Percentiles rank a stretch among this genome's conserved stretches.
Evolutionary conservation across 2,329 filamentous ascomycete genomes (phyloP).

Genomic region (Colletotrichum agaves): DNA sequence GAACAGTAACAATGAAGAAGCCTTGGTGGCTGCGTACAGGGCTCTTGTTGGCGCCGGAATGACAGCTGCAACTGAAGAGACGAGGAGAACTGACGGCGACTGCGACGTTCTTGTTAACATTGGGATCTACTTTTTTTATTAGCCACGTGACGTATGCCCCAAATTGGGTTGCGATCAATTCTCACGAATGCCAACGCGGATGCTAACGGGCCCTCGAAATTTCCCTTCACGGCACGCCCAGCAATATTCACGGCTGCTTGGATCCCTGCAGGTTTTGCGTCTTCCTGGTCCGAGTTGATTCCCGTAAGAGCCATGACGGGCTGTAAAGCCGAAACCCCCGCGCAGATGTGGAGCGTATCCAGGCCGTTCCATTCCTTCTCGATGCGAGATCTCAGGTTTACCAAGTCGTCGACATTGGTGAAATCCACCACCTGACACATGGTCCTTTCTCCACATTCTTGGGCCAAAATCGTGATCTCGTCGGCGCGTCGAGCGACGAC

Average conservation of each 20-base stretch:
- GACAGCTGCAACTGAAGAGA: constrained; percentile 28
- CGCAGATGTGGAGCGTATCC: constrained; percentile 25
- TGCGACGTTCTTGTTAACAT: constrained; percentile 26
- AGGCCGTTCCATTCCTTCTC: constrained; percentile 21
- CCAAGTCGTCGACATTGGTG: constrained; percentile 17
- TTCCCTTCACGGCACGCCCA: constrained; percentile 20
- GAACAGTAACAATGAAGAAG: constrained; percentile 21
- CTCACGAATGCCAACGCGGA: constrained; percentile 24
- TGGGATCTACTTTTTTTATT: constrained; percentile 15
- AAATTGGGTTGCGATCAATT: too few relatives aligned
- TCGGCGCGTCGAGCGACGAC: constrained; percentile 21
- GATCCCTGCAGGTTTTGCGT: constrained; percentile 13
- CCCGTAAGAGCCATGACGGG: constrained; percentile 30
- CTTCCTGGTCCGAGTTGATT: neutral
- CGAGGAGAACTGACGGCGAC: constrained; percentile 16
- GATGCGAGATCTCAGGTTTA: constrained; percentile 14
- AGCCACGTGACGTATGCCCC: neutral
- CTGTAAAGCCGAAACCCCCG: constrained; percentile 22
- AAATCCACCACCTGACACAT: constrained; percentile 21
- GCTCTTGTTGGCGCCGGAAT: constrained; percentile 26
- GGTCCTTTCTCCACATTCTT: constrained; percentile 19
- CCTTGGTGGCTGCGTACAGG: constrained; percentile 27
- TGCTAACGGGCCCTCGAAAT: constrained; percentile 21
- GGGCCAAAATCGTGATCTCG: constrained; percentile 18
- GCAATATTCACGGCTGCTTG: constrained; percentile 18